Percentiles rank a stretch among this genome's conserved stretches.
These are phyloP conservation scores for Malbranchea cinnamomea DNA, from an alignment of 2,329 filamentous ascomycete species.

Conservation along the genomic window DNA sequence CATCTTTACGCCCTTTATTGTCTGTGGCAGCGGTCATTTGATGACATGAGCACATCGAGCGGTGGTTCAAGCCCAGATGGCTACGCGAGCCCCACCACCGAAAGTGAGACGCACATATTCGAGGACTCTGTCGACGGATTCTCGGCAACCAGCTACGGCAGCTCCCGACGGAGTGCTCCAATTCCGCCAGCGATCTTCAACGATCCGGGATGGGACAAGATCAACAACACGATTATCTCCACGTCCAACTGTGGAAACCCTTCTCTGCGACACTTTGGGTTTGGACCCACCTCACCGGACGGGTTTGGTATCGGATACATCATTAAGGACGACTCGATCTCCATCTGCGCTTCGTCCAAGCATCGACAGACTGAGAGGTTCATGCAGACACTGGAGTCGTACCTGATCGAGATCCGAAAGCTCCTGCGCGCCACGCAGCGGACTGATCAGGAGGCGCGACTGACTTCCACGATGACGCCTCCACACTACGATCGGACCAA, in stretches of 20 bases:
- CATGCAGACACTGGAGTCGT: slow-evolving; percentile 77
- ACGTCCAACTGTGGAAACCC: slow-evolving; percentile 99
- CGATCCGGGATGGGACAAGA: slow-evolving; percentile 81
- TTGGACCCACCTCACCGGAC: slow-evolving; percentile 83
- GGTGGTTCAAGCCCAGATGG: slow-evolving; percentile 42
- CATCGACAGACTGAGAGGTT: slow-evolving; percentile 86
- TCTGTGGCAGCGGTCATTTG: slow-evolving; percentile 80
- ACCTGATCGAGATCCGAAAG: slow-evolving; percentile 79
- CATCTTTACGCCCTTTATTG: slow-evolving; percentile 90
- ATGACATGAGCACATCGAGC: slow-evolving; percentile 51
- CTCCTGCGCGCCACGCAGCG: slow-evolving; percentile 57
- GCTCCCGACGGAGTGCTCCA: slow-evolving; percentile 28
- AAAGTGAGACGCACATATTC: slow-evolving; percentile 20
- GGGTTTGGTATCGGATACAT: slow-evolving; percentile 98
- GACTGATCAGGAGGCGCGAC: slow-evolving; percentile 46
- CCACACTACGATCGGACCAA: slow-evolving; percentile 38
- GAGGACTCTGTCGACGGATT: slow-evolving; percentile 28
- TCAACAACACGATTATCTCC: slow-evolving; percentile 86
- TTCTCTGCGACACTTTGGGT: slow-evolving; percentile 85
- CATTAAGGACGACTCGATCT: slow-evolving; percentile 86
- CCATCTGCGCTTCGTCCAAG: slow-evolving; percentile 83
- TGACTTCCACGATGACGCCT: slow-evolving; percentile 33
- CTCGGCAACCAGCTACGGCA: slow-evolving; percentile 36
- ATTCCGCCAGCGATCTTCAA: slow-evolving; percentile 63
- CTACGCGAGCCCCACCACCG: slow-evolving; percentile 43